Base-by-base conservation (phyloP, 306 rosid genomes). In the Cercis canadensis region DNA sequence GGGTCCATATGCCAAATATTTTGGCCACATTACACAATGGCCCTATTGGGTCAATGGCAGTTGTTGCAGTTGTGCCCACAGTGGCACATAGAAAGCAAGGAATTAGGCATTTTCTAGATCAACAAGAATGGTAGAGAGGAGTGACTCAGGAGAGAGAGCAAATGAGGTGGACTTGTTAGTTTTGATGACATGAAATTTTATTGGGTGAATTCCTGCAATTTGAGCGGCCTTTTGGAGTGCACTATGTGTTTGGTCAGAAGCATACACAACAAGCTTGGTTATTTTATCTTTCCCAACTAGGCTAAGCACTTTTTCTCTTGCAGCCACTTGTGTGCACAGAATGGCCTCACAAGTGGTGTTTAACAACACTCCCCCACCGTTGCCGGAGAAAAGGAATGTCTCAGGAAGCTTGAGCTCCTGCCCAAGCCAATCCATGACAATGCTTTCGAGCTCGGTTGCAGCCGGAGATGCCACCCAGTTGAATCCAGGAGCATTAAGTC, bases 391-490 rank as follows among this genome's bases (percentile, higher is more conserved):
- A 11, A 67, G 62, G 19, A 81, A 85, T 0, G 73, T 43, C n/a
- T 75, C 60, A 0, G 89, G 86, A 4, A 85, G 84, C 4, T 65
- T 14, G 9, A 85, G 82, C 72, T 75, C 72, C 14, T 75, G 15
- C 7, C 80, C 89, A 41, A 78, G 65, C 86, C 89, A 85, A 62
- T 85, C 84, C 81, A 78, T 43, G 36, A 81, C 84, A 1, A 78
- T 21, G 34, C 43, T 45, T 69, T 82, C 89, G 0, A 85, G 81
- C 51, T 85, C 87, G 8, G 85, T 85, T 4, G 78, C 82, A 0
- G 80, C 89, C 0, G 86, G 89, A 0, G 84, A 85, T 33, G 89
- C 51, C 17, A 81, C 11, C 82, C 86, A 85, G 17, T 55, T 85
- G 74, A 81, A 75, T 0, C 84, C 86, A 1, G 67, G 73, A 4